Evolutionary conservation across 495 filamentous ascomycete species (phyloP).

Genomic region (Barbatosphaeria neglecta): DNA sequence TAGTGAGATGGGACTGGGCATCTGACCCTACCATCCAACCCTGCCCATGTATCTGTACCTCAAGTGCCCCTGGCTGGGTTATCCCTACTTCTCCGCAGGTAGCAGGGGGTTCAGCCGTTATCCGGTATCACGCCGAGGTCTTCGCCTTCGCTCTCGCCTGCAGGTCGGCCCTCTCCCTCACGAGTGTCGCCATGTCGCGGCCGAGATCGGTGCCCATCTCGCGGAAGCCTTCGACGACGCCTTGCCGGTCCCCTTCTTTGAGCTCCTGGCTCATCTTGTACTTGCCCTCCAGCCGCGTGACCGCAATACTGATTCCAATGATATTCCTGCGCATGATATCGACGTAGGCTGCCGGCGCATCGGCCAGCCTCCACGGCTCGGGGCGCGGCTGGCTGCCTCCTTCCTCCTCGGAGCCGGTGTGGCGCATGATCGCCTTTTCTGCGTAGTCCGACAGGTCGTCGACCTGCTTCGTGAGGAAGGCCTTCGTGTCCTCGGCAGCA

Average conservation of each 20-base stretch:
- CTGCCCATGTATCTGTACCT: too few relatives aligned
- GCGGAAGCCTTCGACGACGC: conserved; percentile 39
- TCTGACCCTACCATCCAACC: too few relatives aligned
- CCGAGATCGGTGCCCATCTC: conserved; percentile 29
- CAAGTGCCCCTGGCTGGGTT: too few relatives aligned
- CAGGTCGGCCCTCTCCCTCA: conserved; percentile 30
- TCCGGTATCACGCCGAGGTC: not conserved
- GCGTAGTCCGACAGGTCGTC: conserved; percentile 31
- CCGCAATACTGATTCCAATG: conserved; percentile 40
- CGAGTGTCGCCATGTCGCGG: conserved; percentile 25
- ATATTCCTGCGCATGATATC: conserved; percentile 40
- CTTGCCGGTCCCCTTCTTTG: conserved; percentile 30
- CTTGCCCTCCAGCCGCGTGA: conserved; percentile 40
- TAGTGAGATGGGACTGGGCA: too few relatives aligned
- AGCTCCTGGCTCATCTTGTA: conserved; percentile 50
- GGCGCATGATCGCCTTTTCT: conserved; percentile 40
- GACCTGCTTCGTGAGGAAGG: conserved; percentile 33
- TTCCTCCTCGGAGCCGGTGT: conserved; percentile 23
- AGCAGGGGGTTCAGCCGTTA: too few relatives aligned
- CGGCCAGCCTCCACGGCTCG: conserved; percentile 33
- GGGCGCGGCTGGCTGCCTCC: conserved; percentile 14
- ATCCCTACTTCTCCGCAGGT: too few relatives aligned
- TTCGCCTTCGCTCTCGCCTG: not conserved
- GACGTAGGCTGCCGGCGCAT: conserved; percentile 37
- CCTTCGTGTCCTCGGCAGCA: conserved; percentile 17